Base-by-base conservation (phyloP, 352 stramenopile genomes). In the Blastocystis hominis region DNA sequence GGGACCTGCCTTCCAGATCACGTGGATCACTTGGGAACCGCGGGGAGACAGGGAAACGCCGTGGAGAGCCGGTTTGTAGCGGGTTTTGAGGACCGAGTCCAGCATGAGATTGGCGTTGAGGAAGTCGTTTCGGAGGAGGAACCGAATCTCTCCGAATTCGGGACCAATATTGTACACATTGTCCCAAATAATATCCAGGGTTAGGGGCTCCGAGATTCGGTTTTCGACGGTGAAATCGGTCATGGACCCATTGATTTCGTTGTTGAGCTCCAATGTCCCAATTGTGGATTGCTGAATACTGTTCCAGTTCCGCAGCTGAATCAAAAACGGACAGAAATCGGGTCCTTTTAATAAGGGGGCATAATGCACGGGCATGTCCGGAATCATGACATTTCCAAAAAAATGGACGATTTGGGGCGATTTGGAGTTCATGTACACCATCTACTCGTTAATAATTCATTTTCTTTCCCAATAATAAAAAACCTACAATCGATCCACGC, bases 121-220 rank as follows among this genome's bases (percentile, higher is more conserved):
- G n/a, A 59, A 20, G n/a, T 13, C n/a, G 9, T 84, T 53, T 30
- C 54, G 50, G 56, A 54, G n/a, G 24, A 38, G 46, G 56, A 84
- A 84, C 10, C 40, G 55, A 9, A 84, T 46, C 38, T 47, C 53
- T 13, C 72, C 72, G 50, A 84, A 68, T 53, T 84, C 72, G 36
- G 72, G 72, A 40, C 72, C 55, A 34, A 84, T 84, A 44, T 84
- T 56, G 55, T 66, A 84, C 2, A 30, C 34, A 44, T 84, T 84
- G 44, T 68, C 72, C 72, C 72, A 84, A 44, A 40, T 66, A 13
- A 84, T 34, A 24, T 54, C 42, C 4, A 84, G 7, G 9, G n/a
- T 20, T 30, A 84, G 36, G 5, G 13, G 24, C n/a, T 84, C 72
- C 38, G 47, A 84, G 20, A 84, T 64, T 7, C 68, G 50, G n/a